phyloP scores from a whole-genome alignment of 2,329 filamentous ascomycete genomes.

The Metarhizium anisopliae region DNA sequence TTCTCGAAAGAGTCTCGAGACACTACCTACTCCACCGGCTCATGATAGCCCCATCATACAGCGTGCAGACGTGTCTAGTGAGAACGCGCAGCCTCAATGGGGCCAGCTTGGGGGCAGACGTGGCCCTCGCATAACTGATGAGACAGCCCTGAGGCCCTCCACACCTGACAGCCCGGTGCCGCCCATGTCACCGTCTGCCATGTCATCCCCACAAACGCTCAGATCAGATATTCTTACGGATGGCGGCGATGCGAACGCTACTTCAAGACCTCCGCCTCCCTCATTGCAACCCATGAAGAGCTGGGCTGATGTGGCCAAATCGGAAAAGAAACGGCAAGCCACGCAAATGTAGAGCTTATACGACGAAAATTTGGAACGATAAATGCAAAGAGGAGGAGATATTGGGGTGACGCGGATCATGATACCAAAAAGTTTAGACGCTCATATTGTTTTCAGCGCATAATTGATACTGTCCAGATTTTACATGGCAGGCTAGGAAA shows the following conservation, averaged over 20 bases:
- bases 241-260: slow-evolving; percentile 9
- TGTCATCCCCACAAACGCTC: slow-evolving; percentile 22
- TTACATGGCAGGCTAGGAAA: not conserved
- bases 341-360: not conserved
- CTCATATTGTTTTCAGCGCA: not conserved
- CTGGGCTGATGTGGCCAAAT: slow-evolving; percentile 31
- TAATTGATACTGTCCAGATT: not conserved
- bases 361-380: not conserved
- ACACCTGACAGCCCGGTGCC: slow-evolving; percentile 15
- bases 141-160: slow-evolving; percentile 7
- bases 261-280: slow-evolving; percentile 16
- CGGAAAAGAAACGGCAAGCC: slow-evolving; percentile 10
- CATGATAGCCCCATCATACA: slow-evolving; percentile 21
- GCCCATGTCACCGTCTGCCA: slow-evolving; percentile 18
- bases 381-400: too few relatives aligned
- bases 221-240: slow-evolving; percentile 8
- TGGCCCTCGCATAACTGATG: not conserved
- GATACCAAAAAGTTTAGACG: not conserved
- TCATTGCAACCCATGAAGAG: slow-evolving; percentile 26
- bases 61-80: slow-evolving; percentile 5
- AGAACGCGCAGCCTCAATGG: slow-evolving; percentile 13
- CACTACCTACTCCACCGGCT: slow-evolving; percentile 20
- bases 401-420: not conserved
- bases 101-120: slow-evolving; percentile 13
- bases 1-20: slow-evolving; percentile 26